These are phyloP conservation scores for Trypanosoma rangeli DNA, from an alignment of 208 protist species.

Conservation along the genomic window DNA sequence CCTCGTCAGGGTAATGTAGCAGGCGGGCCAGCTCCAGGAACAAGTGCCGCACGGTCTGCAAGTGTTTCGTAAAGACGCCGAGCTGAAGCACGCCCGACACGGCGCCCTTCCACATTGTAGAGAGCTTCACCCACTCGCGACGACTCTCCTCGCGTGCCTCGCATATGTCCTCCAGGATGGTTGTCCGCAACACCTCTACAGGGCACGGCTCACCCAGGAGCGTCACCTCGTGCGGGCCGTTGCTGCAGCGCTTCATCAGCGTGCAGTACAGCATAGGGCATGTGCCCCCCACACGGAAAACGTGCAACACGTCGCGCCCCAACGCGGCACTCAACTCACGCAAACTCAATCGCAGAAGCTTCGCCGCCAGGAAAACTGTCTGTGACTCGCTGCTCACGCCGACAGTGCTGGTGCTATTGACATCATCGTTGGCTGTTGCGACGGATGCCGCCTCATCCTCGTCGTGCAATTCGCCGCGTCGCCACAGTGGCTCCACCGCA, in stretches of 20 bases:
- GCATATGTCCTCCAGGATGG: slow-evolving; percentile 23
- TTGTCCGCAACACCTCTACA: slow-evolving; percentile 18
- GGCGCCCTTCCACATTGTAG: slow-evolving; percentile 3
- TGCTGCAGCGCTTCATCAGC: slow-evolving; percentile 4
- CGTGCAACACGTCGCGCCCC: slow-evolving; percentile 8
- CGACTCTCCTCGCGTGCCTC: slow-evolving; percentile 20
- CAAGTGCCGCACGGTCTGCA: slow-evolving; percentile 13
- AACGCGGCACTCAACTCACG: slow-evolving; percentile 6
- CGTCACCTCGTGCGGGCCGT: slow-evolving; percentile 5
- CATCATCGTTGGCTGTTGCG: background rate
- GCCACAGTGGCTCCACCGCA: background rate
- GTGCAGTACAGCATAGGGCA: slow-evolving; percentile 19
- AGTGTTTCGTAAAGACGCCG: slow-evolving; percentile 18
- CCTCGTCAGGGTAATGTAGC: background rate
- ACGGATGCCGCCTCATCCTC: background rate
- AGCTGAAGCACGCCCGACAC: slow-evolving; percentile 9
- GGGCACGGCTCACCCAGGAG: slow-evolving; percentile 7
- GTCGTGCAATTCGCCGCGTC: background rate
- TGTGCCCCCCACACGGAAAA: slow-evolving; percentile 19
- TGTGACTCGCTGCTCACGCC: background rate
- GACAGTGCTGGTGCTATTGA: background rate
- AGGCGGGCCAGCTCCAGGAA: slow-evolving; percentile 14
- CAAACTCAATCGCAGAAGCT: slow-evolving; percentile 9
- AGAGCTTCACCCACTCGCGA: slow-evolving; percentile 12
- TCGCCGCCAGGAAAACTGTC: background rate